These are phyloP conservation scores for Fragosphaeria purpurea DNA, from an alignment of 2,329 filamentous ascomycete species.

Conservation along the genomic window DNA sequence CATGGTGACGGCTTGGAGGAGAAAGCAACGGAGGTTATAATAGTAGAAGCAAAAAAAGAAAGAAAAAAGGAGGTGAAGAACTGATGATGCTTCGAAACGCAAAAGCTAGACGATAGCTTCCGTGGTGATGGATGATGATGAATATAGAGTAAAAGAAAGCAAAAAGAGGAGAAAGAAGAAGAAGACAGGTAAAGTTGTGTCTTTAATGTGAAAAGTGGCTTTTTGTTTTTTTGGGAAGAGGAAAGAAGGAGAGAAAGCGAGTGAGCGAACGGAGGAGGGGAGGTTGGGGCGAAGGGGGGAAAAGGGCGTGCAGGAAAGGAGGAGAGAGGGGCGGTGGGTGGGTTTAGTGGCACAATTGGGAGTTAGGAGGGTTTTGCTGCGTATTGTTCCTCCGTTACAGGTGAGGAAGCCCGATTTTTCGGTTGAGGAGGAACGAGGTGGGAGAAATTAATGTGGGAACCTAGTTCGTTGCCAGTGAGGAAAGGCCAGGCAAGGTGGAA, in stretches of 20 bases:
- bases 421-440: conserved; percentile 6
- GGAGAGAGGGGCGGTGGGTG: neutral
- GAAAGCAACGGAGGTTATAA: conserved; percentile 19
- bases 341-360: neutral
- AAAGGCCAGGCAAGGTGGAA: neutral
- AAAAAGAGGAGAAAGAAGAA: conserved; percentile 24
- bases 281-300: conserved; percentile 11
- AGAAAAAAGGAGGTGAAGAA: conserved; percentile 24
- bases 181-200: conserved; percentile 16
- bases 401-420: conserved; percentile 8
- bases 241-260: neutral
- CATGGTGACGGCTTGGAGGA: conserved; percentile 41
- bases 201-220: conserved; percentile 5
- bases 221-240: conserved; percentile 1
- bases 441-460: neutral
- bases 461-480: neutral
- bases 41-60: conserved; percentile 17
- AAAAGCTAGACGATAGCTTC: conserved; percentile 18
- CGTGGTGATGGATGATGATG: conserved; percentile 19
- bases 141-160: conserved; percentile 18
- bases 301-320: neutral
- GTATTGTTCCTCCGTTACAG: conserved; percentile 1
- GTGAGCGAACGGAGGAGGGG: neutral
- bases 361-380: neutral
- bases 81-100: neutral